These are phyloP conservation scores for Sclerotinia trifoliorum DNA, from an alignment of 2,329 filamentous ascomycete species.

Conservation along the genomic window DNA sequence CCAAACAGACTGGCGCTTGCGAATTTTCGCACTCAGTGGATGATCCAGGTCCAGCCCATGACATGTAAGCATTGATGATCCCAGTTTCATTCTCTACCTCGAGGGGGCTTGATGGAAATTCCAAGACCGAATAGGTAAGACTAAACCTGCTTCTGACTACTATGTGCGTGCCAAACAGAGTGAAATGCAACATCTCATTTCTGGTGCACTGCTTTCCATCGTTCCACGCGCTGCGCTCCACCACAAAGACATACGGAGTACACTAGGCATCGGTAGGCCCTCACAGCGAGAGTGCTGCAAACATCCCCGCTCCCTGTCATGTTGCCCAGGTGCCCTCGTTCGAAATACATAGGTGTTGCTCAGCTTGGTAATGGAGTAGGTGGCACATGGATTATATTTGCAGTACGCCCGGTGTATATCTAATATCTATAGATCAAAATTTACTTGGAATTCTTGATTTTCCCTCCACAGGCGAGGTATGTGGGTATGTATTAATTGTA, in stretches of 20 bases:
- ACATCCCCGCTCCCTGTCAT: constrained; percentile 1
- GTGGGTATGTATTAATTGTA: neutral
- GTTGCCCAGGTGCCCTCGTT: constrained; percentile 1
- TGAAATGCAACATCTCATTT: constrained; percentile 8
- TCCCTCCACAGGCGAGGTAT: neutral
- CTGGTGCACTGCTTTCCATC: constrained; percentile 21
- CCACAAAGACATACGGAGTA: neutral
- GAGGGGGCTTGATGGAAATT: neutral
- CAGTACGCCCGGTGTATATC: neutral
- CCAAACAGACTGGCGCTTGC: constrained; percentile 16
- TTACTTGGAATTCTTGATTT: neutral
- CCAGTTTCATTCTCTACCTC: neutral
- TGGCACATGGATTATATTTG: neutral
- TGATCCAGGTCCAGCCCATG: constrained; percentile 6
- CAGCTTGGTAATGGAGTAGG: neutral
- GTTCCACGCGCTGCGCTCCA: constrained; percentile 25
- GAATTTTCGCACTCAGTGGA: neutral
- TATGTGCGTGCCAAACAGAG: neutral
- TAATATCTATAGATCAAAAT: neutral
- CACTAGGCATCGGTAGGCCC: neutral
- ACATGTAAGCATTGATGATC: constrained; percentile 18
- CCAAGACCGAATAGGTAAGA: constrained; percentile 12
- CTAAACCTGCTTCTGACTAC: neutral
- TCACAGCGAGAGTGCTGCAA: constrained; percentile 1
- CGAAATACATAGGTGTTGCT: neutral